Base-by-base conservation (phyloP, 2,329 filamentous ascomycete species). In the Botrytis fabae region DNA sequence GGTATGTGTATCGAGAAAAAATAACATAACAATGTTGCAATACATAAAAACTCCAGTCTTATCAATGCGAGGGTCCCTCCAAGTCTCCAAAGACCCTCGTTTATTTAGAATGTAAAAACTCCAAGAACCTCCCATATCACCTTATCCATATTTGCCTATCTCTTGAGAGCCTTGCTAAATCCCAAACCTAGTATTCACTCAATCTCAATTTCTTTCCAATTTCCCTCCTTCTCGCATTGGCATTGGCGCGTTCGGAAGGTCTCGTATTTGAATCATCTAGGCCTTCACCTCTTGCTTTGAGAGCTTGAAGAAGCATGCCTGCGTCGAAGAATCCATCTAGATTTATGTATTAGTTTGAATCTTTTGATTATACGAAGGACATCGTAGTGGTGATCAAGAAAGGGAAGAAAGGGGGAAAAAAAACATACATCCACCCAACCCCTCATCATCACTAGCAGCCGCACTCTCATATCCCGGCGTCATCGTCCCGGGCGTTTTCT, bases 301-400 rank as follows among this genome's bases (percentile, higher is more conserved):
- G 89, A 1, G 94, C 94, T 81, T 97, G 93, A 38, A 96, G 86
- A 8, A 98, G 88, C 94, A 98, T 97, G 22, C 95, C 95, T 0
- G 95, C 94, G 81, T 98, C 95, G 83, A 98, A 98, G 86, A 98
- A 98, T 46, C 95, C 95, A 85, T 98, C 95, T 97, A 80, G 78
- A 46, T 20, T 64, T 32, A 25, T 32, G 25, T 32, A 18, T 70
- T 63, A 70, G 69, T 35, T 40, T 20, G 44, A n/a, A 14, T n/a
- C 5, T 7, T 14, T 69, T 20, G 8, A 59, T 32, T n/a, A 14
- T 20, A 46, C 40, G 35, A 16, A 16, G 1, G 9, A 40, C 8
- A 25, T 20, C 10, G 28, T 4, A 44, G 8, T 28, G 44, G 22
- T 5, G 51, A 18, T 22, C 71, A 28, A n/a, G 40, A n/a, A 54